A percentile compares a stretch with the other conserved stretches of the same genome.
phyloP scores from a whole-genome alignment of 495 filamentous ascomycete genomes.

The Hypoxylon subgilvum region DNA sequence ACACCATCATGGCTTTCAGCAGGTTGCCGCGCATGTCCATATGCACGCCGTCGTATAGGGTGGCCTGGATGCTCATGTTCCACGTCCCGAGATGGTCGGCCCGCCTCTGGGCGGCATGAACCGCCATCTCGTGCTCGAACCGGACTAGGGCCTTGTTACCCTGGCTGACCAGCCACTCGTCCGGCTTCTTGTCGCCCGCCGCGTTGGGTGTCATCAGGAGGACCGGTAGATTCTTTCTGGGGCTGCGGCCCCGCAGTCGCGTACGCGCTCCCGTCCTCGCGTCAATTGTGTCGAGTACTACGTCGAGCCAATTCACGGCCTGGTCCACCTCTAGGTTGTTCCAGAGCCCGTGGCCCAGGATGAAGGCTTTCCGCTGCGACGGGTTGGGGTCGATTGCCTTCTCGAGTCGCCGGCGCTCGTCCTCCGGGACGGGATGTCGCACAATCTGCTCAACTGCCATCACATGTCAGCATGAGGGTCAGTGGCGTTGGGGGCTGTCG shows the following conservation, averaged over 20 bases:
- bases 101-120: constrained; percentile 48
- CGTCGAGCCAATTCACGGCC: constrained; percentile 52
- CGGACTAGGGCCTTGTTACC: constrained; percentile 58
- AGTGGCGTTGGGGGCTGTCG: not conserved
- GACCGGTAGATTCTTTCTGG: constrained; percentile 43
- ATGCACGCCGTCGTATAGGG: constrained; percentile 61
- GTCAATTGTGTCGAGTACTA: constrained; percentile 45
- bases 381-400: constrained; percentile 46
- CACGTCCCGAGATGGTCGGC: constrained; percentile 60
- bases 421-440: constrained; percentile 51
- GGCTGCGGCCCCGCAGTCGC: constrained; percentile 24
- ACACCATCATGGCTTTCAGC: constrained; percentile 63
- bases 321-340: constrained; percentile 57
- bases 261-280: constrained; percentile 26
- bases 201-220: constrained; percentile 60
- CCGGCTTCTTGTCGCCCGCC: constrained; percentile 58
- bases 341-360: constrained; percentile 61
- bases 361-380: constrained; percentile 50
- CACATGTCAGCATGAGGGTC: constrained; percentile 11
- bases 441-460: constrained; percentile 57
- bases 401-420: constrained; percentile 51
- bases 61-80: constrained; percentile 61
- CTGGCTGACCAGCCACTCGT: constrained; percentile 58
- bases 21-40: constrained; percentile 60
- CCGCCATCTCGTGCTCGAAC: constrained; percentile 54